Evolutionary conservation across 2,329 filamentous ascomycete genomes (phyloP).

Genomic region (Neonectria faginata): DNA sequence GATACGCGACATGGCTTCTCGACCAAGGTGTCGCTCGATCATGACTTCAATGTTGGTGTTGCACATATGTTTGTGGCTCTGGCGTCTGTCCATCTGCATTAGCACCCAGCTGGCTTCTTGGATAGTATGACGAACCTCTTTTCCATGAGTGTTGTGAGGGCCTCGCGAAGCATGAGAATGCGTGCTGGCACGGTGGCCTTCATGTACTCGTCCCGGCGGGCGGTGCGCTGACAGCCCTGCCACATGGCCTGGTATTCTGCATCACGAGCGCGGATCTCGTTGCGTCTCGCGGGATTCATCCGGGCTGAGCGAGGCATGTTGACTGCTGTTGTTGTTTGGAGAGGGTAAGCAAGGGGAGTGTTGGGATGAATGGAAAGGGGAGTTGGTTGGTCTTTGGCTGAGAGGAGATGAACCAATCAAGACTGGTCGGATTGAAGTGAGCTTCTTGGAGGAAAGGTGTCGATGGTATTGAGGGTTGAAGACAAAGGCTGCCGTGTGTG

Average conservation of each 20-base stretch:
- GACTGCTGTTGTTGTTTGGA: not conserved
- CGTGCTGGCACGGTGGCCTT: constrained; percentile 9
- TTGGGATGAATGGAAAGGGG: not conserved
- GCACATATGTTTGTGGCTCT: constrained; percentile 26
- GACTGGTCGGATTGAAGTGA: not conserved
- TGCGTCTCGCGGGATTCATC: constrained; percentile 4
- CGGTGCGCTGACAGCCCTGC: constrained; percentile 39
- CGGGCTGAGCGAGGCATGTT: constrained; percentile 28
- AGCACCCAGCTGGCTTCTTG: not conserved
- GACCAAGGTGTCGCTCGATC: constrained; percentile 38
- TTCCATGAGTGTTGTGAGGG: constrained; percentile 21
- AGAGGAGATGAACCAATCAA: not conserved
- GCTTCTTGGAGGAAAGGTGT: not conserved
- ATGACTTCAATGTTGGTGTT: constrained; percentile 29
- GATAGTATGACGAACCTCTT: constrained; percentile 29
- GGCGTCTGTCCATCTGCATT: constrained; percentile 18
- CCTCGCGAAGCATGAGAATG: constrained; percentile 24
- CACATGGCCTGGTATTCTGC: constrained; percentile 45
- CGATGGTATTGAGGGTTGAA: not conserved
- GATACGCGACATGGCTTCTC: constrained; percentile 20
- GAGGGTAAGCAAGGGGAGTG: not conserved
- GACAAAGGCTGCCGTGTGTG: not conserved
- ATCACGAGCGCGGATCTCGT: constrained; percentile 26
- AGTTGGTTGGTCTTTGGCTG: no score
- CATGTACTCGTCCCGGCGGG: constrained; percentile 30